These are phyloP conservation scores for Scheffersomyces lignicola DNA, from an alignment of 1,139 yeast species.

Conservation along the genomic window DNA sequence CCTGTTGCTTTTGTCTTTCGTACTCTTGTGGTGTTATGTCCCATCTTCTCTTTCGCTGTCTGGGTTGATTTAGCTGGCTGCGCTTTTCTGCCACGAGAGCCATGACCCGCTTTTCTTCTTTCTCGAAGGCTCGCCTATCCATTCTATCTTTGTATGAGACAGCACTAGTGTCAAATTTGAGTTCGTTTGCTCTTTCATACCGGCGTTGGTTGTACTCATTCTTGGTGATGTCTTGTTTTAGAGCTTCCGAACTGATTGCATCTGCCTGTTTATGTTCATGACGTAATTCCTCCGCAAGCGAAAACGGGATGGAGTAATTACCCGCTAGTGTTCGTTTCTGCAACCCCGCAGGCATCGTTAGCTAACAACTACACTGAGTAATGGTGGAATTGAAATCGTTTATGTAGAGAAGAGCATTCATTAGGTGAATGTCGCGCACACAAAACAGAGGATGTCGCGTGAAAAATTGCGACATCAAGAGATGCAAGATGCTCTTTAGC, in stretches of 20 bases:
- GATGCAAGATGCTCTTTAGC: no score
- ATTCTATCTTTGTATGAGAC: slow-evolving; percentile 37
- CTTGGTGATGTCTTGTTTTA: slow-evolving; percentile 19
- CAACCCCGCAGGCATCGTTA: slow-evolving; percentile 8
- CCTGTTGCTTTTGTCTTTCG: slow-evolving; percentile 13
- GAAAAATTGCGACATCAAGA: no score
- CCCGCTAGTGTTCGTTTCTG: slow-evolving; percentile 23
- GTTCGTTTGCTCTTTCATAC: slow-evolving; percentile 23
- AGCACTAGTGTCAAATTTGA: slow-evolving; percentile 21
- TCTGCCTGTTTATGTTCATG: slow-evolving; percentile 26
- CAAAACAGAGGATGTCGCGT: no score
- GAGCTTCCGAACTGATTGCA: slow-evolving; percentile 16
- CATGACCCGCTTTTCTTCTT: slow-evolving; percentile 28
- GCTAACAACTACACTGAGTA: not conserved
- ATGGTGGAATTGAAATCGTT: not conserved
- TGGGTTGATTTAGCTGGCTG: slow-evolving; percentile 10
- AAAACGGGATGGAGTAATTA: slow-evolving; percentile 32
- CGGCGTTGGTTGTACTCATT: slow-evolving; percentile 23
- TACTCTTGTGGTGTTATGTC: slow-evolving; percentile 38
- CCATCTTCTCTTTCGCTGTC: slow-evolving; percentile 33
- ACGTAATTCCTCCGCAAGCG: slow-evolving; percentile 24
- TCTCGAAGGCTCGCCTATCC: slow-evolving; percentile 32
- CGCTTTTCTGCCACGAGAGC: slow-evolving; percentile 17
- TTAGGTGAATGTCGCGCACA: no score
- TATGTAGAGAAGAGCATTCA: no score